Conservation (phyloP, 768 basidiomycete species). For the Trametes coccinea region DNA sequence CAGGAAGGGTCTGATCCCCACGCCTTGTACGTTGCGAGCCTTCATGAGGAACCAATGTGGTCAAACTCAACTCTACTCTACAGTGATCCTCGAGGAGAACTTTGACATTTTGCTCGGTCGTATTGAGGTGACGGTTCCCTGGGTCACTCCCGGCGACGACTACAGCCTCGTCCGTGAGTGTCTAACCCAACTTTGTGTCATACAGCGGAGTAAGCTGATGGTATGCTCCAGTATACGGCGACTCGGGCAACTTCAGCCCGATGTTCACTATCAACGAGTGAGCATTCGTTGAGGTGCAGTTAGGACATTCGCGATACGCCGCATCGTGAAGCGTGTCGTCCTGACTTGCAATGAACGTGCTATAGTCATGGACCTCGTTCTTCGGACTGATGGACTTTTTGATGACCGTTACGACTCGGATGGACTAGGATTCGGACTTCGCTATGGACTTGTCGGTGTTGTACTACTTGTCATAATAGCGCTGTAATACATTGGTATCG, state of each 20-base stretch:
- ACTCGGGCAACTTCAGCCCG: conserved; percentile 45
- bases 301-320: too few relatives aligned
- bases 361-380: too few relatives aligned
- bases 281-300: background rate
- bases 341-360: too few relatives aligned
- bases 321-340: too few relatives aligned
- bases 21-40: conserved; percentile 25
- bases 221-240: conserved; percentile 42
- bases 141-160: conserved; percentile 30
- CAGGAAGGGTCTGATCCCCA: conserved; percentile 28
- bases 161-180: conserved; percentile 43
- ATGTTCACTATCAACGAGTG: conserved; percentile 36
- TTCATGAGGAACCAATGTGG: background rate
- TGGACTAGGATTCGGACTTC: background rate
- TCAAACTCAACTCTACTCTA: background rate
- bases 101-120: conserved; percentile 37
- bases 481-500: too few relatives aligned
- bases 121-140: conserved; percentile 38
- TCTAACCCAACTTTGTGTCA: background rate
- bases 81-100: conserved; percentile 34
- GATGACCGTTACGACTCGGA: background rate
- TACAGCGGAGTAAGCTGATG: background rate
- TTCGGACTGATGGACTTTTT: background rate
- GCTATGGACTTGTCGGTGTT: background rate
- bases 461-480: too few relatives aligned